A percentile compares a stretch with the other conserved stretches of the same genome.
These are phyloP conservation scores for Nakazawaea wickerhamii DNA, from an alignment of 805 yeast species.

Conservation along the genomic window DNA sequence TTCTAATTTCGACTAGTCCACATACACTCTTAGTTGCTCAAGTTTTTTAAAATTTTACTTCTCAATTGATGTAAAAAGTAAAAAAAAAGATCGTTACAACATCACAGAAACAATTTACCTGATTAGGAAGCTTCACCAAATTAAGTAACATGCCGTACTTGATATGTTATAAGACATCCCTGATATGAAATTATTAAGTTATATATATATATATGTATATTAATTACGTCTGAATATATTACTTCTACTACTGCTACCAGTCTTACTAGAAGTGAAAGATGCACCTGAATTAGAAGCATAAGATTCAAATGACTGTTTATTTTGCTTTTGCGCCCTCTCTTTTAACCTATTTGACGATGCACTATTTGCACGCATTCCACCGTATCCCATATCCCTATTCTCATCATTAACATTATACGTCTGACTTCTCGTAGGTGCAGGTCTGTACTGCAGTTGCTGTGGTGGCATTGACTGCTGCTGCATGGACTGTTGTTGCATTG, in stretches of 20 bases:
- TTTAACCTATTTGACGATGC: conserved; percentile 10
- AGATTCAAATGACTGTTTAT: conserved; percentile 7
- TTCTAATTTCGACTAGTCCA: too few relatives aligned
- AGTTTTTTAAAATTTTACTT: too few relatives aligned
- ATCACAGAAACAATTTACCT: neutral
- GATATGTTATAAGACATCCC: too few relatives aligned
- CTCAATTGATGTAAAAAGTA: too few relatives aligned
- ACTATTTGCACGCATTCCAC: conserved; percentile 1
- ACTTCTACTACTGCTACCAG: neutral
- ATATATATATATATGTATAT: neutral
- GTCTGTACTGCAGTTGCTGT: neutral
- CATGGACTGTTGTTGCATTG: too few relatives aligned
- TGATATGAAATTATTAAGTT: too few relatives aligned
- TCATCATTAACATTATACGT: neutral
- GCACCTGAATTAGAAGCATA: neutral
- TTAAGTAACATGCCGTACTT: neutral
- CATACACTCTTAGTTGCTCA: too few relatives aligned
- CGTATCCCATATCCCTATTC: neutral
- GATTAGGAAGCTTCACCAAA: neutral
- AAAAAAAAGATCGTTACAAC: too few relatives aligned
- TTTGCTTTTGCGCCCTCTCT: conserved; percentile 9
- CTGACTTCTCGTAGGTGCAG: neutral
- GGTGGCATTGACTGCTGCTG: neutral
- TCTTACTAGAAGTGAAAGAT: neutral
- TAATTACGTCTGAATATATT: conserved; percentile 1